These are phyloP conservation scores for Pseudohalonectria lignicola DNA, from an alignment of 2,329 filamentous ascomycete genomes.

Conservation along the genomic window DNA sequence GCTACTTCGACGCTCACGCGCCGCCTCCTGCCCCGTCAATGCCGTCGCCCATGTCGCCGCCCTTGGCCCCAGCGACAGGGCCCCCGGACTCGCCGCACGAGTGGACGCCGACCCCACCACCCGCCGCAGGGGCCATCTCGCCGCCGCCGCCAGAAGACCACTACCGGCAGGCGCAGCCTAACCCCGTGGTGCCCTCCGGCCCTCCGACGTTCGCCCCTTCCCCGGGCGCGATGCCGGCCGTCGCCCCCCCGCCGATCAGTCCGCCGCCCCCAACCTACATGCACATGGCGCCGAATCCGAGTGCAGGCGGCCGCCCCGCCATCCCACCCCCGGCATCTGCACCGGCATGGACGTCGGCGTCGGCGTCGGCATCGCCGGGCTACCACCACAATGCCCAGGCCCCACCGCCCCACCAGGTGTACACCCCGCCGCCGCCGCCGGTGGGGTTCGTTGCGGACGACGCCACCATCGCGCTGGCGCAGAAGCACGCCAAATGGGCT, in stretches of 20 bases:
- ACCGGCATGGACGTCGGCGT: background rate
- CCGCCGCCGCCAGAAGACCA: conserved; percentile 20
- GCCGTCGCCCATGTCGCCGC: conserved; percentile 16
- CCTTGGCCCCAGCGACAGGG: conserved; percentile 12
- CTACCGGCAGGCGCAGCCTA: conserved; percentile 16
- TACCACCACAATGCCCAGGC: too few species aligned
- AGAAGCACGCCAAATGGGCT: conserved; percentile 95
- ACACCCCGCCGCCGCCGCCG: conserved; percentile 5
- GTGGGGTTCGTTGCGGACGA: conserved; percentile 41
- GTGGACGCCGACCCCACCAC: conserved; percentile 13
- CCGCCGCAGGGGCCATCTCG: conserved; percentile 18
- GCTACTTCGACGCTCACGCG: conserved; percentile 10
- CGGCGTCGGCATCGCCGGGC: background rate
- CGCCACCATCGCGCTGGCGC: conserved; percentile 61
- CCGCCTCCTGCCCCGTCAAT: conserved; percentile 4
- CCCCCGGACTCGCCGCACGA: conserved; percentile 12
- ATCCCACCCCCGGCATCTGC: background rate
- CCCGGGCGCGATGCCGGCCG: conserved; percentile 13
- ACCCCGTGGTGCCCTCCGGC: conserved; percentile 11
- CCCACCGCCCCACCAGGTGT: conserved; percentile 6
- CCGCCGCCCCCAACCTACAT: conserved; percentile 10
- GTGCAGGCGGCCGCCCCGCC: conserved; percentile 4
- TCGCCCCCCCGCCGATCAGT: conserved; percentile 15
- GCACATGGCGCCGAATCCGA: conserved; percentile 11
- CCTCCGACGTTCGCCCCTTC: conserved; percentile 15